A percentile compares a stretch with the other conserved stretches of the same genome.
Evolutionary conservation across 768 basidiomycete species (phyloP).

Genomic region (Tricholoma saponaceum): DNA sequence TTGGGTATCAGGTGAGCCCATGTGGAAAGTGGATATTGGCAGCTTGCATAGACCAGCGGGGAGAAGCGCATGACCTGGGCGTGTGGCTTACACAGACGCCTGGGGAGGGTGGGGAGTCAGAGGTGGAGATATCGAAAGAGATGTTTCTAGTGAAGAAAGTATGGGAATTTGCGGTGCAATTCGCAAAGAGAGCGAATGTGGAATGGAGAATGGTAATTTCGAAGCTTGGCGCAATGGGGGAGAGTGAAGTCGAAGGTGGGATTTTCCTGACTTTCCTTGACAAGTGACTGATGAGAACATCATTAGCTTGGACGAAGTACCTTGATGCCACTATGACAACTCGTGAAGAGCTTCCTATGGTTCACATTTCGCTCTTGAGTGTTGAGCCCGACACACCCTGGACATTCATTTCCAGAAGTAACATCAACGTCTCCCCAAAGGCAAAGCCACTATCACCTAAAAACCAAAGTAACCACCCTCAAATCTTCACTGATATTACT

Average conservation of each 20-base stretch:
- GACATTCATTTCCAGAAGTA: constrained; percentile 42
- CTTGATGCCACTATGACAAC: constrained; percentile 37
- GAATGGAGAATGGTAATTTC: constrained; percentile 81
- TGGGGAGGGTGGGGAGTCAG: constrained; percentile 22
- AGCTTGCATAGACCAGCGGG: constrained; percentile 74
- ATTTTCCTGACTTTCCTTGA: constrained; percentile 18
- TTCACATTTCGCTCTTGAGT: constrained; percentile 59
- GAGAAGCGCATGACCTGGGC: constrained; percentile 66
- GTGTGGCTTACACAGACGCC: constrained; percentile 60
- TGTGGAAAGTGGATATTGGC: constrained; percentile 77
- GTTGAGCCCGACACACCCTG: constrained; percentile 59
- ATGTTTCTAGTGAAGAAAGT: constrained; percentile 52
- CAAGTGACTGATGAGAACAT: constrained; percentile 5
- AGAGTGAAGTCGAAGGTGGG: constrained; percentile 61
- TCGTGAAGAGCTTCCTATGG: constrained; percentile 39
- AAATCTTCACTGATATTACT: constrained; percentile 41
- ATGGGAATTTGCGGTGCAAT: constrained; percentile 65
- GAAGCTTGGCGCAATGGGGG: constrained; percentile 58
- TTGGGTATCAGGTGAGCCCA: constrained; percentile 63
- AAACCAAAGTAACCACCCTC: constrained; percentile 14
- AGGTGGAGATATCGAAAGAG: constrained; percentile 34
- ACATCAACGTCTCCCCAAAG: constrained; percentile 9
- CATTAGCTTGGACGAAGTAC: constrained; percentile 61
- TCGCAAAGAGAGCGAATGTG: constrained; percentile 61
- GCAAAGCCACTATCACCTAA: constrained; percentile 24